These are phyloP conservation scores for Gossypium schwendimanii DNA, from an alignment of 441 rosid species.

Conservation along the genomic window DNA sequence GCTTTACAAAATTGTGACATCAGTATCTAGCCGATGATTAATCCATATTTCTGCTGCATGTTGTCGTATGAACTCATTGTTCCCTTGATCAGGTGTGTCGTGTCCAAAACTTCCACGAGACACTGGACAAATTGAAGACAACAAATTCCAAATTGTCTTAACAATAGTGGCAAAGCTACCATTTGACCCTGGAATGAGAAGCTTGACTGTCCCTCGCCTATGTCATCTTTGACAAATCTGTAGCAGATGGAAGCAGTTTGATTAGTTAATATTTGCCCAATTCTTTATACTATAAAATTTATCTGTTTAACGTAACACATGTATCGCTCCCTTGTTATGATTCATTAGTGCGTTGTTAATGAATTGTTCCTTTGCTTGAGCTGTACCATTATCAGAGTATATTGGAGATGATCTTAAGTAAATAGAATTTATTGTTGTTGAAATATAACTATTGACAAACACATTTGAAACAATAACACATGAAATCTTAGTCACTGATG, in stretches of 20 bases:
- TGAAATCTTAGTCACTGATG: neutral
- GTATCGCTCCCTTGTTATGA: neutral
- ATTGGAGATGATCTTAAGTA: neutral
- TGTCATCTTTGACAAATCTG: conserved; percentile 39
- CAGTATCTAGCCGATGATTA: neutral
- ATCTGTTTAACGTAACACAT: neutral
- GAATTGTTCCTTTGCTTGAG: neutral
- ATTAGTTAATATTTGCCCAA: conserved; percentile 21
- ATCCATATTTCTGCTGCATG: neutral
- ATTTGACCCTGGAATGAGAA: conserved; percentile 56
- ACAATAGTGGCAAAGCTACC: conserved; percentile 37
- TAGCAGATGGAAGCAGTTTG: conserved; percentile 71
- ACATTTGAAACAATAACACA: neutral
- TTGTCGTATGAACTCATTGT: conserved; percentile 13
- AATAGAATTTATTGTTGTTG: neutral
- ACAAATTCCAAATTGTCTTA: conserved; percentile 47
- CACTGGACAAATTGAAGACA: conserved; percentile 57
- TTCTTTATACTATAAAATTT: neutral
- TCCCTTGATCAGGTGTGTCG: conserved; percentile 55
- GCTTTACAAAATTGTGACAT: conserved; percentile 1
- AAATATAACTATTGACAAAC: neutral
- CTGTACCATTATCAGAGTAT: neutral
- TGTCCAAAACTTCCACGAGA: conserved; percentile 61
- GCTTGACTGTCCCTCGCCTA: conserved; percentile 53
- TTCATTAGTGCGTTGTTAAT: neutral